Conservation (phyloP, 257 asterid genomes). For the Catharanthus roseus region DNA sequence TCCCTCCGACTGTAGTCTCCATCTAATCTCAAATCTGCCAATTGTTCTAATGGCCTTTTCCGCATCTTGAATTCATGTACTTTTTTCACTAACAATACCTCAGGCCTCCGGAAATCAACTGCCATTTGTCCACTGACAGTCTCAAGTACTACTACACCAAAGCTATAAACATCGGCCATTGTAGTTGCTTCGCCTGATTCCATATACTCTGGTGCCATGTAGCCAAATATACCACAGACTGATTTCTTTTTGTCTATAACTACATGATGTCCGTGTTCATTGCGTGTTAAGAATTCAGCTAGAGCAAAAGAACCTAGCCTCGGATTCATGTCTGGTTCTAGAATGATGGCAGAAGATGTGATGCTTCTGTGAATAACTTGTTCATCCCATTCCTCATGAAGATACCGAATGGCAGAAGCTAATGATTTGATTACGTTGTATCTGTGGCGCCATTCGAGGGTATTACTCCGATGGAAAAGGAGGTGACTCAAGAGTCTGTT, state of each 20-base stretch:
- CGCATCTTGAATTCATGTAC: constrained; percentile 44
- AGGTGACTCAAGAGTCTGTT: constrained; percentile 47
- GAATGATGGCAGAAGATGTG: constrained; percentile 72
- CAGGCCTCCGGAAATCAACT: constrained; percentile 64
- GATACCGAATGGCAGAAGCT: constrained; percentile 78
- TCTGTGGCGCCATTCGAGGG: constrained; percentile 51
- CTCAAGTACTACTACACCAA: constrained; percentile 82
- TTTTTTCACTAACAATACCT: constrained; percentile 51
- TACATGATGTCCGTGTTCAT: constrained; percentile 59
- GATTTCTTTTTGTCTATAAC: constrained; percentile 51
- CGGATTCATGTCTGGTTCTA: constrained; percentile 76
- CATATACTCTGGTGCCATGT: constrained; percentile 76
- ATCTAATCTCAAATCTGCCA: constrained; percentile 63
- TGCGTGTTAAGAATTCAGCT: constrained; percentile 77
- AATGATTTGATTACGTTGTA: constrained; percentile 71
- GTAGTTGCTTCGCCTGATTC: constrained; percentile 77
- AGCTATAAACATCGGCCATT: constrained; percentile 88
- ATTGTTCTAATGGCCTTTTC: constrained; percentile 40
- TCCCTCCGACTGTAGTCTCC: constrained; percentile 55
- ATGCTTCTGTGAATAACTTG: constrained; percentile 84
- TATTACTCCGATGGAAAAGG: constrained; percentile 43
- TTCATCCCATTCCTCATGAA: constrained; percentile 99
- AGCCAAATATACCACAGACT: constrained; percentile 76
- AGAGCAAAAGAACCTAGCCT: constrained; percentile 87
- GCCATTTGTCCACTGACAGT: constrained; percentile 71